Percentiles rank a stretch among this genome's conserved stretches.
Evolutionary conservation across 148 eudicot genomes (phyloP).

Genomic region (Rhododendron griersonianum): DNA sequence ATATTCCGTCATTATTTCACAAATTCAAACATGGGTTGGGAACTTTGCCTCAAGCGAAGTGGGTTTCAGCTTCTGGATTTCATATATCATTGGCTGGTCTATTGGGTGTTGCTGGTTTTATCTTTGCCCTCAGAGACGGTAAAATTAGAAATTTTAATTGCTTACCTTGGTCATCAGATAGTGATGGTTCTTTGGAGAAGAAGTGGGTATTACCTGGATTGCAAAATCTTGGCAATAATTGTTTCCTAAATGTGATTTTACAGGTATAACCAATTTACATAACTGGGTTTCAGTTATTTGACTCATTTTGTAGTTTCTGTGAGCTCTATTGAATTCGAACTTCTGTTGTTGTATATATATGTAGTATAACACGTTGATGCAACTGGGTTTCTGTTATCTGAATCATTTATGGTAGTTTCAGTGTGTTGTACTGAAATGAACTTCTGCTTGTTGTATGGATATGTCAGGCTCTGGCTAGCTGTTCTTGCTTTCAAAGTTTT

Average conservation of each 20-base stretch:
- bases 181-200: constrained; percentile 18
- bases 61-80: constrained; percentile 50
- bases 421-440: not conserved
- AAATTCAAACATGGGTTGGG: constrained; percentile 38
- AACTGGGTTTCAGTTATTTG: not conserved
- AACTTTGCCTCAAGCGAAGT: constrained; percentile 28
- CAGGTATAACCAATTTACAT: constrained; percentile 49
- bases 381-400: not conserved
- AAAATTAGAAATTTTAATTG: constrained; percentile 27
- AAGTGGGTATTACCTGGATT: constrained; percentile 63
- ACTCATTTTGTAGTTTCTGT: not conserved
- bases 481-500: constrained; percentile 50
- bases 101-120: constrained; percentile 51
- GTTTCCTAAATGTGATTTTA: constrained; percentile 87
- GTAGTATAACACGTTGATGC: constrained; percentile 22
- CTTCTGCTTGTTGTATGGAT: not conserved
- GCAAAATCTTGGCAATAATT: constrained; percentile 86
- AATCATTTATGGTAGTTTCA: not conserved
- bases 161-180: constrained; percentile 22
- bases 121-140: constrained; percentile 42
- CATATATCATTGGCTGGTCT: constrained; percentile 45
- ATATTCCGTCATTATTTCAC: constrained; percentile 27
- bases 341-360: not conserved
- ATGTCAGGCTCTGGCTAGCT: constrained; percentile 79
- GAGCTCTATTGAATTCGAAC: not conserved